Base-by-base conservation (phyloP, 768 basidiomycete genomes). In the Russula emetica region DNA sequence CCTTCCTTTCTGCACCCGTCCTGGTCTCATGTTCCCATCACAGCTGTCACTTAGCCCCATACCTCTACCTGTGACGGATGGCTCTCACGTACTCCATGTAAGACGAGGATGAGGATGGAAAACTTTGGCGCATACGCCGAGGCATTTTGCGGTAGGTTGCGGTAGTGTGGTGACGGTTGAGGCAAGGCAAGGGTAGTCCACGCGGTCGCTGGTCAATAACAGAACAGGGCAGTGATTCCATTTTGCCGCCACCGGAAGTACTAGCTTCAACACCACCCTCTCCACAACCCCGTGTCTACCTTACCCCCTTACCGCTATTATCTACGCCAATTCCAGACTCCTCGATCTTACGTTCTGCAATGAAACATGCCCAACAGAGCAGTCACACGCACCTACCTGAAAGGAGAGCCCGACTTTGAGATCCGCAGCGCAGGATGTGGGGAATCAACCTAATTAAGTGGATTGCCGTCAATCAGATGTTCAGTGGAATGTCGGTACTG, bases 251-350 rank as follows among this genome's bases (percentile, higher is more conserved):
- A 36, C 24, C 53, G 26, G 49, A 36, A 30, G 28, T 28, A 32
- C 24, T 30, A 42, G 26, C 26, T 22, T 45, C 54, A 52, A 56
- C 38, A 18, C 38, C 47, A 18, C 38, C 38, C 44, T 32, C 26
- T 51, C 34, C 47, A 53, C 32, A 38, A 55, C 59, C 55, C 44
- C 64, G 32, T 65, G 64, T 60, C 45, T 18, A 58, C 59, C 53
- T 57, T 45, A 65, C 60, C 59, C 64, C 59, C 61, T 42, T 55
- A 52, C 64, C 59, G 40, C 59, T 65, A 52, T 40, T 56, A 26
- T 50, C 59, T 64, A 38, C 42, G 24, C 54, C 50, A 52, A 55
- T 22, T 56, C 49, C 22, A 61, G 54, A 56, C 49, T 49, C 49
- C 54, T 56, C 32, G 47, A 56, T 64, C 63, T 22, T 20, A 63